These are phyloP conservation scores for Pseudocercospora ulei DNA, from an alignment of 2,329 filamentous ascomycete genomes.

Conservation along the genomic window DNA sequence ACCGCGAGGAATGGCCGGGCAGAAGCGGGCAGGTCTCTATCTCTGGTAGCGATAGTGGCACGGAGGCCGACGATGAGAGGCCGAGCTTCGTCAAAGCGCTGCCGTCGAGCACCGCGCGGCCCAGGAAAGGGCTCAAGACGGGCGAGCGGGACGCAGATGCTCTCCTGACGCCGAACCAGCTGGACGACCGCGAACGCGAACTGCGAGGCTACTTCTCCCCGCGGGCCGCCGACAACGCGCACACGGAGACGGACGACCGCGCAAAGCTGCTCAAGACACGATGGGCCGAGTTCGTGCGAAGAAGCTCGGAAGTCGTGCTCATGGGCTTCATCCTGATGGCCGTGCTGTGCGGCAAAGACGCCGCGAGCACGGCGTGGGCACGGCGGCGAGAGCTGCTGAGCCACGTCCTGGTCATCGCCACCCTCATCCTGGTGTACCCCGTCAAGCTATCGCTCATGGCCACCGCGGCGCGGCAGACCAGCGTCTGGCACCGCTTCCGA, in stretches of 20 bases:
- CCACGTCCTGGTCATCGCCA: constrained; percentile 31
- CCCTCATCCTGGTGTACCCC: constrained; percentile 31
- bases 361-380: constrained; percentile 27
- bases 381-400: constrained; percentile 36
- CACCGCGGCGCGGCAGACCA: constrained; percentile 25
- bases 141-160: constrained; percentile 36
- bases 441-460: constrained; percentile 33
- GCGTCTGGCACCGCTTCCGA: constrained; percentile 43
- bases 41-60: constrained; percentile 75
- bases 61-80: constrained; percentile 90
- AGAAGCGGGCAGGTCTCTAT: constrained; percentile 37
- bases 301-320: constrained; percentile 48
- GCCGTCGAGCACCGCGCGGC: constrained; percentile 62
- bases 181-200: constrained; percentile 41
- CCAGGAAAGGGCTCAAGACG: constrained; percentile 68
- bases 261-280: constrained; percentile 68
- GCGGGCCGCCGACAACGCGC: constrained; percentile 26
- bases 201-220: constrained; percentile 35
- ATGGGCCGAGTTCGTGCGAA: constrained; percentile 75
- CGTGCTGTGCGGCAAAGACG: constrained; percentile 36
- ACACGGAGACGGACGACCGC: constrained; percentile 39
- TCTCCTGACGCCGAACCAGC: constrained; percentile 41
- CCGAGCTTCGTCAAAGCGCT: constrained; percentile 63
- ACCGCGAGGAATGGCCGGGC: constrained; percentile 14
- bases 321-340: constrained; percentile 46